Conservation (phyloP, 2,329 filamentous ascomycete genomes). For the Sporothrix pseudoabietina region DNA sequence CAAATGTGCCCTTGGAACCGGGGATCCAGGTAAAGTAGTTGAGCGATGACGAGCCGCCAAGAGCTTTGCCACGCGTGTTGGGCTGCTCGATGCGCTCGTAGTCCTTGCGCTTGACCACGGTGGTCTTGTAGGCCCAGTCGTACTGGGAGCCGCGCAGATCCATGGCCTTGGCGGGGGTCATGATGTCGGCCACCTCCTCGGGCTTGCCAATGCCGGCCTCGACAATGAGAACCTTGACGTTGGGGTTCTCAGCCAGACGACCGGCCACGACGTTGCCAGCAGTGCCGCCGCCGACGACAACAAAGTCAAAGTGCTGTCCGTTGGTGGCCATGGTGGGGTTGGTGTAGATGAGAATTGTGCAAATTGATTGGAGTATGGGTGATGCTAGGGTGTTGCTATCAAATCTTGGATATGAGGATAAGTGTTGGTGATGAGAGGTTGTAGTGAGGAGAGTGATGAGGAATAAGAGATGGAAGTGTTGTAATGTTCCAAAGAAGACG, state of each 20-base stretch:
- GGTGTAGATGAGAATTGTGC: neutral
- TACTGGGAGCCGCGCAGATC: conserved; percentile 57
- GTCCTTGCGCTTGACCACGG: conserved; percentile 60
- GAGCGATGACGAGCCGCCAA: conserved; percentile 59
- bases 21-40: conserved; percentile 69
- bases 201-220: conserved; percentile 55
- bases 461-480: neutral
- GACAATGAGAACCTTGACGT: conserved; percentile 51
- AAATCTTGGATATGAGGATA: neutral
- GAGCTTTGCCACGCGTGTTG: conserved; percentile 61
- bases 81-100: conserved; percentile 65
- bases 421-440: neutral
- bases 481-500: neutral
- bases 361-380: neutral
- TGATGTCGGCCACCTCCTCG: conserved; percentile 53
- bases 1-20: conserved; percentile 59
- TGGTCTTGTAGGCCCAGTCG: conserved; percentile 65
- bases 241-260: conserved; percentile 54
- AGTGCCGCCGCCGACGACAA: conserved; percentile 49
- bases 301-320: conserved; percentile 45
- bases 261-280: conserved; percentile 53
- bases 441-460: neutral
- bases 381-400: too few species aligned
- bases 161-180: conserved; percentile 56
- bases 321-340: conserved; percentile 46